Conservation (phyloP, 305 asterid species). For the Solanum aculeatissimum region DNA sequence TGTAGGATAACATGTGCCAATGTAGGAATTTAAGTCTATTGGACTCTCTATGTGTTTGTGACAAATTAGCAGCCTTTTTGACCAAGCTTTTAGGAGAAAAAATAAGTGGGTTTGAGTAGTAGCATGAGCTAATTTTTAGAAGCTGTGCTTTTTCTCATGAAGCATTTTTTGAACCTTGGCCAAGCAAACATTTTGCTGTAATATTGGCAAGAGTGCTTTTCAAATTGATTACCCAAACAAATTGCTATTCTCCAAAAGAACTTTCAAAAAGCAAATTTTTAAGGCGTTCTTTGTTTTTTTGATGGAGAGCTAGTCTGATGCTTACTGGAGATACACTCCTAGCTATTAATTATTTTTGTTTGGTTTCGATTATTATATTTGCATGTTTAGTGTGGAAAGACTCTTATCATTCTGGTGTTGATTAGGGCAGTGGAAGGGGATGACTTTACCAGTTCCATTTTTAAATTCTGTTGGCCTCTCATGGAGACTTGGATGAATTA, state of each 20-base stretch:
- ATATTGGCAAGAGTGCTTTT: neutral
- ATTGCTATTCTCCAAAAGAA: neutral
- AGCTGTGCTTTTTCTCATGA: neutral
- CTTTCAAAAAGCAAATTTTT: neutral
- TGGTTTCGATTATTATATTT: neutral
- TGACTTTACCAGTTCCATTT: neutral
- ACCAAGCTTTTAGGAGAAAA: neutral
- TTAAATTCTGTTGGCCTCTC: neutral
- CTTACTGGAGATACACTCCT: neutral
- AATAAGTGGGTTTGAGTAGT: neutral
- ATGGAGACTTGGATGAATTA: neutral
- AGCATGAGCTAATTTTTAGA: neutral
- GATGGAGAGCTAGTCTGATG: neutral
- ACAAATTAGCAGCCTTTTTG: neutral
- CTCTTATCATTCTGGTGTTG: neutral
- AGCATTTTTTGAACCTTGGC: neutral
- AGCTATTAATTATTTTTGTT: neutral
- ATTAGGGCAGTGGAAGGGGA: neutral
- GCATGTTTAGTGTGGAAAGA: neutral
- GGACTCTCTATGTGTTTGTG: neutral
- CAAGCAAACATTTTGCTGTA: neutral
- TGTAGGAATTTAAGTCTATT: neutral
- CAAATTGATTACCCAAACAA: neutral
- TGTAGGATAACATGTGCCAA: neutral
- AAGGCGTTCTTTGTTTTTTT: neutral